Evolutionary conservation across 2,329 filamentous ascomycete species (phyloP).

Genomic region (Ophiocordyceps camponoti-leonardi): DNA sequence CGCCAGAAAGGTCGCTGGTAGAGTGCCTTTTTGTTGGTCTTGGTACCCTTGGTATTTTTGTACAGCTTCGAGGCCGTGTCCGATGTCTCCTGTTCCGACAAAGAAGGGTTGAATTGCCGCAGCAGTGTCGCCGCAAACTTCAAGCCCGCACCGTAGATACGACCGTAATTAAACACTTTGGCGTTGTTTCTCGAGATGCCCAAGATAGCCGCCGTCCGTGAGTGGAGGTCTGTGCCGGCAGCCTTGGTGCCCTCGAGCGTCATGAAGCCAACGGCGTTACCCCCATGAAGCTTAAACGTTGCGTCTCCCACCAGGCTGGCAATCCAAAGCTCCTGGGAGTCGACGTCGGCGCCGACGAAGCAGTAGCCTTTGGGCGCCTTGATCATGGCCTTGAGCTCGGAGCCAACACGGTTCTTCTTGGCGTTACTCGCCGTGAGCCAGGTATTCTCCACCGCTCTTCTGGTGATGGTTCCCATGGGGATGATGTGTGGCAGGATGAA

Average conservation of each 20-base stretch:
- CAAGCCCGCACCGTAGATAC: conserved; percentile 93
- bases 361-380: conserved; percentile 77
- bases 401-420: conserved; percentile 88
- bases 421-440: conserved; percentile 98
- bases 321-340: conserved; percentile 96
- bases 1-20: conserved; percentile 76
- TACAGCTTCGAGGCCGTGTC: conserved; percentile 69
- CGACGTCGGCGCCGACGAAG: conserved; percentile 94
- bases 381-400: conserved; percentile 94
- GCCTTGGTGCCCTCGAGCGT: conserved; percentile 92
- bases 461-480: conserved; percentile 94
- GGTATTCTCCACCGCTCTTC: conserved; percentile 88
- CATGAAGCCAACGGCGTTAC: conserved; percentile 98
- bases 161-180: conserved; percentile 97
- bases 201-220: conserved; percentile 77
- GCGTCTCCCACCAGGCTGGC: conserved; percentile 89
- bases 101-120: conserved; percentile 76
- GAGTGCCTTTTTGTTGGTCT: conserved; percentile 58
- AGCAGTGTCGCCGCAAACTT: conserved; percentile 85
- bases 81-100: conserved; percentile 65
- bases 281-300: conserved; percentile 86
- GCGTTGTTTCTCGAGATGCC: conserved; percentile 91
- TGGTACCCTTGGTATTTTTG: conserved; percentile 74
- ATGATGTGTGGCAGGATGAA: conserved; percentile 93
- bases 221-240: conserved; percentile 85